These are phyloP conservation scores for Cladosporium sp. DNA, from an alignment of 2,329 filamentous ascomycete species.

Conservation along the genomic window DNA sequence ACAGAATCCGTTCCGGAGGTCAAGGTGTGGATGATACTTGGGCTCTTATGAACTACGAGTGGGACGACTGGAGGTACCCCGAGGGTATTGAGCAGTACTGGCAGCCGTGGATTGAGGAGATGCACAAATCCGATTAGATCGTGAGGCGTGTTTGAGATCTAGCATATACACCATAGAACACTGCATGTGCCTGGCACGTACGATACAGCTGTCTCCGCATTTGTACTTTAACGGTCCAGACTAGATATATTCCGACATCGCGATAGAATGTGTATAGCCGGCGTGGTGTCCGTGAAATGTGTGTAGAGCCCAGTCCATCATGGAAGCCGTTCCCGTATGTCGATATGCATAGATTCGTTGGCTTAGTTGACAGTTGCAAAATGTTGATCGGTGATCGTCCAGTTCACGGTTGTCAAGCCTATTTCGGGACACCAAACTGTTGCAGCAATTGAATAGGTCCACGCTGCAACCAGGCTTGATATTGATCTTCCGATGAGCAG, in stretches of 20 bases:
- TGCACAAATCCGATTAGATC: conserved; percentile 28
- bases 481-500: conserved; percentile 17
- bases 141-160: neutral
- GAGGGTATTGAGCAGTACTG: conserved; percentile 45
- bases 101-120: conserved; percentile 47
- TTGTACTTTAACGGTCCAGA: too few relatives aligned
- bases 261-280: too few relatives aligned
- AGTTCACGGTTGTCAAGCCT: too few relatives aligned
- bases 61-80: conserved; percentile 44
- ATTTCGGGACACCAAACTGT: conserved; percentile 16
- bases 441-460: conserved; percentile 16
- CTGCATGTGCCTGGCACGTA: too few relatives aligned
- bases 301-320: too few relatives aligned
- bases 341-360: too few relatives aligned
- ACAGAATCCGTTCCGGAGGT: conserved; percentile 41
- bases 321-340: too few relatives aligned
- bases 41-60: conserved; percentile 46
- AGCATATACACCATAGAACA: neutral
- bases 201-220: too few relatives aligned
- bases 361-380: too few relatives aligned
- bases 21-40: conserved; percentile 46
- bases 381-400: too few relatives aligned
- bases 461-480: conserved; percentile 14
- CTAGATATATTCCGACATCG: too few relatives aligned
- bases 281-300: too few relatives aligned